Evolutionary conservation across 306 rosid genomes (phyloP).

Genomic region (Ochetophila trinervis): DNA sequence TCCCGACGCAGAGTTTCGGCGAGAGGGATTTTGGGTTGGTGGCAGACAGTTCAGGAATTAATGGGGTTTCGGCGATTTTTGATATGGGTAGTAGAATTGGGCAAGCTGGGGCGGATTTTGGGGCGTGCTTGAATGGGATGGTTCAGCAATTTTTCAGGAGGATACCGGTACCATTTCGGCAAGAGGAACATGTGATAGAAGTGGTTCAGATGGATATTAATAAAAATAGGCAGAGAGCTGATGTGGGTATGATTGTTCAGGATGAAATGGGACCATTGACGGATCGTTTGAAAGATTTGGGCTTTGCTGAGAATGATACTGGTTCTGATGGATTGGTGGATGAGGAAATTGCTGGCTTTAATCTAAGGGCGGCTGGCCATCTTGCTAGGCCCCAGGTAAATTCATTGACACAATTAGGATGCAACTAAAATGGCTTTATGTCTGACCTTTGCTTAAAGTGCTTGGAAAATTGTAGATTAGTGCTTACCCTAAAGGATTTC

Average conservation of each 20-base stretch:
- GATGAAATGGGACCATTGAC: conserved; percentile 54
- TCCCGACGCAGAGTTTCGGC: conserved; percentile 58
- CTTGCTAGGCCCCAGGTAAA: conserved; percentile 85
- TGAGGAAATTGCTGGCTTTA: conserved; percentile 63
- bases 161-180: conserved; percentile 70
- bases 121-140: conserved; percentile 85
- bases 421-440: neutral
- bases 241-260: conserved; percentile 37
- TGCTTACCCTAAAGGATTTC: too few relatives aligned
- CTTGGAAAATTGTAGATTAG: too few relatives aligned
- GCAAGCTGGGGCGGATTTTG: conserved; percentile 87
- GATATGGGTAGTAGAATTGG: conserved; percentile 87
- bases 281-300: conserved; percentile 55
- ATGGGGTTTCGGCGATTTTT: conserved; percentile 75
- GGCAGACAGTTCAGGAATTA: conserved; percentile 38
- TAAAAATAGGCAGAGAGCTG: conserved; percentile 47
- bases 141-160: conserved; percentile 87
- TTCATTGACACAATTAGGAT: neutral
- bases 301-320: conserved; percentile 48
- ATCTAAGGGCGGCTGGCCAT: conserved; percentile 57
- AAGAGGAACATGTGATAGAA: conserved; percentile 41
- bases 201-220: conserved; percentile 44
- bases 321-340: conserved; percentile 49
- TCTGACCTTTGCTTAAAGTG: neutral
- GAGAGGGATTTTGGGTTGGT: conserved; percentile 52